phyloP scores from a whole-genome alignment of 2,329 filamentous ascomycete genomes.

The Aspergillus carbonarius region DNA sequence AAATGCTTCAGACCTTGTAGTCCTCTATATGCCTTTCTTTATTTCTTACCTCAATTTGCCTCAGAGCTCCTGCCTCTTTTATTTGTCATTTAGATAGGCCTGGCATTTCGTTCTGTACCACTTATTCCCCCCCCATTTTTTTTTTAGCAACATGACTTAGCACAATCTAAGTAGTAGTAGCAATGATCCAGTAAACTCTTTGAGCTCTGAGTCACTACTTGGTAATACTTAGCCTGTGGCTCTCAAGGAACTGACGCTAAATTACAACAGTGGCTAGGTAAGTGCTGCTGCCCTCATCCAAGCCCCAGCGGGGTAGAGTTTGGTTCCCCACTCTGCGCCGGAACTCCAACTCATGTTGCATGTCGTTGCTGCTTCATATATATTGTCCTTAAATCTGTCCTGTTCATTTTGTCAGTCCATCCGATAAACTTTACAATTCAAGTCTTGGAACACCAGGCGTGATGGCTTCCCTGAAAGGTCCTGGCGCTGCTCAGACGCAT shows the following conservation, averaged over 20 bases:
- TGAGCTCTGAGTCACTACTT: too few species aligned
- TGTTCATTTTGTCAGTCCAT: neutral
- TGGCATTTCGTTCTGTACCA: neutral
- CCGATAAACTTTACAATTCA: neutral
- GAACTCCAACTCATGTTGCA: neutral
- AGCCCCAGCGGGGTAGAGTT: neutral
- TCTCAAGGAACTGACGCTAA: too few species aligned
- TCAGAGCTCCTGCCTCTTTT: neutral
- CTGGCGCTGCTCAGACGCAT: slow-evolving; percentile 57
- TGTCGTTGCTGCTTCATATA: neutral
- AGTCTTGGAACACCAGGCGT: slow-evolving; percentile 1
- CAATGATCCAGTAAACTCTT: too few species aligned
- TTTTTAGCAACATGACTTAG: too few species aligned
- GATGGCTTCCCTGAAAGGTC: slow-evolving; percentile 62
- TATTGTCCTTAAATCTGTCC: neutral
- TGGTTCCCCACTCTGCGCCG: neutral
- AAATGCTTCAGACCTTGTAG: neutral
- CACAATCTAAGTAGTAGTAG: too few species aligned
- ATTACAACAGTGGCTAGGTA: neutral
- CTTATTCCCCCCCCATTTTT: too few species aligned
- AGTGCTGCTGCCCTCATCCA: neutral
- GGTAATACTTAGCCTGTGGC: too few species aligned
- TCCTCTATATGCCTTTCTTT: neutral
- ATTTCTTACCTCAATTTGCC: neutral
- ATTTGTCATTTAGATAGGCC: neutral